Conservation (phyloP, 345 rosid genomes). For the Raphanus sativus region DNA sequence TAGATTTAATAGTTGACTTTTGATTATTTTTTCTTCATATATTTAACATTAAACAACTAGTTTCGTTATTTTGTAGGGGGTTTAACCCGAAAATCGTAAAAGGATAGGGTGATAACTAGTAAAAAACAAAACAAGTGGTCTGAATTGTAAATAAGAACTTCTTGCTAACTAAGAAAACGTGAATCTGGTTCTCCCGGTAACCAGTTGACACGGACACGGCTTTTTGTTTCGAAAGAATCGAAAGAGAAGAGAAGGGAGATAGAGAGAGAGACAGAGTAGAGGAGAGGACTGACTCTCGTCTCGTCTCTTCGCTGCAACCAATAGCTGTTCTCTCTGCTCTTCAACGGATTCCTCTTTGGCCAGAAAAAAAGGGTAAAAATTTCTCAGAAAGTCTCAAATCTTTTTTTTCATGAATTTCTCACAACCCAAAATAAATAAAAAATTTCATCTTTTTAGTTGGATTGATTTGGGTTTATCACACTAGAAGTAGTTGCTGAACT, state of each 20-base stretch:
- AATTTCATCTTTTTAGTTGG: neutral
- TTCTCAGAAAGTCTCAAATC: neutral
- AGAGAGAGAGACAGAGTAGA: neutral
- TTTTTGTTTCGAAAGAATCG: conserved; percentile 20
- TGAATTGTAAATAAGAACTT: conserved; percentile 11
- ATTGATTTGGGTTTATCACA: neutral
- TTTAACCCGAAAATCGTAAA: neutral
- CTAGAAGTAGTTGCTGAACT: conserved; percentile 12
- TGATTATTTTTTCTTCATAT: neutral
- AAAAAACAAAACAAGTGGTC: neutral
- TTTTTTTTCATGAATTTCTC: neutral
- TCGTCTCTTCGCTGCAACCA: conserved; percentile 28
- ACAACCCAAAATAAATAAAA: neutral
- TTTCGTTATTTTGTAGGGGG: neutral
- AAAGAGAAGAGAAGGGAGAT: conserved; percentile 6
- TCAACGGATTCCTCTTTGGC: conserved; percentile 29
- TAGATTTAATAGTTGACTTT: neutral
- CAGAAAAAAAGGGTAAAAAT: conserved; percentile 1
- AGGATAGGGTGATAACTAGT: conserved; percentile 3
- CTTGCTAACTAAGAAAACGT: conserved; percentile 15
- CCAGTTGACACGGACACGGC: conserved; percentile 35
- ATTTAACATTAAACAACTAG: neutral
- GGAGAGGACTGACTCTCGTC: conserved; percentile 17
- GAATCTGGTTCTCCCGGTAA: conserved; percentile 36
- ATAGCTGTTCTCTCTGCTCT: conserved; percentile 26